These are phyloP conservation scores for Sporobolomyces phaffii DNA, from an alignment of 768 basidiomycete species.

Conservation along the genomic window DNA sequence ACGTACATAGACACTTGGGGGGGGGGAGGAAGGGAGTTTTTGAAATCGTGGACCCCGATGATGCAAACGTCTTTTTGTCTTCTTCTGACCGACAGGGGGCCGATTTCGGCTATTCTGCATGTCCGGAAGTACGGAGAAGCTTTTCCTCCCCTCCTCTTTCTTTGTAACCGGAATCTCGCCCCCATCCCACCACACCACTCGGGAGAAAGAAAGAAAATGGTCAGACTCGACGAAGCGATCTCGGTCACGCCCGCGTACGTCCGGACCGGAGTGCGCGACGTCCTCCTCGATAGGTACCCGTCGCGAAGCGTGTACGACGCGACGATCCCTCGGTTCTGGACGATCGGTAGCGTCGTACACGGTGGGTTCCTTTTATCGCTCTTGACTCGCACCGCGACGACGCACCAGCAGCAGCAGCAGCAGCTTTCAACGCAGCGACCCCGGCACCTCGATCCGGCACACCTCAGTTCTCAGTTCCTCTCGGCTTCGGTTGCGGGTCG, in stretches of 20 bases:
- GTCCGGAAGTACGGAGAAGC: too few species aligned
- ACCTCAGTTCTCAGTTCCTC: conserved; percentile 21
- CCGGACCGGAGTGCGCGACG: not conserved
- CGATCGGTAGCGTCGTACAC: conserved; percentile 17
- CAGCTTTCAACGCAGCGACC: too few species aligned
- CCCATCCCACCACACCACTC: not conserved
- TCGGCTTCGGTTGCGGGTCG: conserved; percentile 8
- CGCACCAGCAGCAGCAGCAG: not conserved
- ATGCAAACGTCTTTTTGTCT: too few species aligned
- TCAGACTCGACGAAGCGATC: conserved; percentile 9
- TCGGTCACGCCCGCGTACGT: not conserved
- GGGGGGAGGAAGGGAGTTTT: too few species aligned
- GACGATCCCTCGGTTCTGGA: conserved; percentile 3
- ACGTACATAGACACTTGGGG: too few species aligned
- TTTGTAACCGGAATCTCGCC: not conserved
- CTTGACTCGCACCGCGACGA: conserved; percentile 12
- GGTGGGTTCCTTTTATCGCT: conserved; percentile 23
- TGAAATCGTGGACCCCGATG: too few species aligned
- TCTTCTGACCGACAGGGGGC: too few species aligned
- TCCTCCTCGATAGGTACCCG: conserved; percentile 3
- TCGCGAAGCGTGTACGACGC: not conserved
- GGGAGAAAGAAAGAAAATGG: too few species aligned
- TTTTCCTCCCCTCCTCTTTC: not conserved
- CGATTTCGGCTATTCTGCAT: too few species aligned
- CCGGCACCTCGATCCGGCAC: conserved; percentile 23